Base-by-base conservation (phyloP, 2,329 filamentous ascomycete species). In the Aureobasidium vineae region DNA sequence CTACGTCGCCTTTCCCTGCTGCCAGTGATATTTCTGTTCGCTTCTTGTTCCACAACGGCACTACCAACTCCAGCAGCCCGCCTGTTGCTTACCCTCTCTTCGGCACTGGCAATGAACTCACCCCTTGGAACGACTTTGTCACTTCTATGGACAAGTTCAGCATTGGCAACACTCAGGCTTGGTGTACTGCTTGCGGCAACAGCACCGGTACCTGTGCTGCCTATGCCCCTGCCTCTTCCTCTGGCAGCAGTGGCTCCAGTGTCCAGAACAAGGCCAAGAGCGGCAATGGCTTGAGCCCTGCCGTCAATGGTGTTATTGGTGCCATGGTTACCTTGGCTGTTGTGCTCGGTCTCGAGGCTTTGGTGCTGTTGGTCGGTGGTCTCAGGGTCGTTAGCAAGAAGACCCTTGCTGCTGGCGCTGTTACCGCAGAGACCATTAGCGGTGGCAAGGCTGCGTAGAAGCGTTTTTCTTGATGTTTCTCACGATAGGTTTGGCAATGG, bases 271-370 rank as follows among this genome's bases (percentile, higher is more conserved):
- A 72, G 31, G 67, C 67, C 28, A 72, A 70, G 19, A 68, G 67
- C 16, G 71, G 73, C 6, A 76, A 76, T 64, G 83, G 84, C 10
- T 81, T 96, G 33, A 89, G 88, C 60, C 85, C 82, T 43, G 83
- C 86, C 6, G 86, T 93, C n/a, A 91, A 90, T 0, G 91, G 92
- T 61, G 91, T 94, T 5, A 92, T 96, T 73, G 88, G 88, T 41
- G 88, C 88, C 0, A 84, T 89, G 81, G 86, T 90, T 21, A 89
- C 87, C 0, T 75, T 90, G 45, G 87, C 81, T 28, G 85, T 89
- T 13, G 79, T 89, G n/a, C 71, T 89, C 50, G 85, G 84, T 0
- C 64, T 86, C 13, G 83, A 85, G 70, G 81, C 78, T 1, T 70
- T 86, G 23, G 75, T 84, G 61, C 72, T 88, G 75, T 68, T 87